Evolutionary conservation across 129 eudicot genomes (phyloP).

Genomic region (Escallonia rubra): DNA sequence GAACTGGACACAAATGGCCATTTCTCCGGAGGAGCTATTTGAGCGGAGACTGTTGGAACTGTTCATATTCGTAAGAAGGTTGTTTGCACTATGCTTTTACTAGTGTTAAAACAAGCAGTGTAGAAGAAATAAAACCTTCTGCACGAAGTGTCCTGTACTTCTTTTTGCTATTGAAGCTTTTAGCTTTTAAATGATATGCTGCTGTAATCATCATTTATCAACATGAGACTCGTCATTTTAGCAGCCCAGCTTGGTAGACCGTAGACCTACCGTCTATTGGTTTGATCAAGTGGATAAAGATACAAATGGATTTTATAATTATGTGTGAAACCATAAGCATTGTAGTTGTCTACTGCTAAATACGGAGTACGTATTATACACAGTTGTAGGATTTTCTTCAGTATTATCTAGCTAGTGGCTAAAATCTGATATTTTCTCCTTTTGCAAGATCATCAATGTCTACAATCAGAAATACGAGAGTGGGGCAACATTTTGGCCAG

Average conservation of each 20-base stretch:
- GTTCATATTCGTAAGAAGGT: too few relatives aligned
- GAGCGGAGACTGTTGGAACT: too few relatives aligned
- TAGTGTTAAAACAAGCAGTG: too few relatives aligned
- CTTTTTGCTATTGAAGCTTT: not conserved
- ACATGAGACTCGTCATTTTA: not conserved
- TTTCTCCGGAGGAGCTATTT: too few relatives aligned
- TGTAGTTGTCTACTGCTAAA: not conserved
- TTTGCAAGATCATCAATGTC: slow-evolving; percentile 80
- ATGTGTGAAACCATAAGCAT: not conserved
- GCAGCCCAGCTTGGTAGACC: not conserved
- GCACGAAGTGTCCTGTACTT: not conserved
- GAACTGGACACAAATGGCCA: too few relatives aligned
- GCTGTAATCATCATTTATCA: too few relatives aligned
- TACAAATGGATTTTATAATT: slow-evolving; percentile 1
- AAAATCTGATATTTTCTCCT: slow-evolving; percentile 10
- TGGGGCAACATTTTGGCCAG: slow-evolving; percentile 94
- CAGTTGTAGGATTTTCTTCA: not conserved
- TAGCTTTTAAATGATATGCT: too few relatives aligned
- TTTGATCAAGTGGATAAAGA: slow-evolving; percentile 1
- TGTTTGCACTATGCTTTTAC: too few relatives aligned
- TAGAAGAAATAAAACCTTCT: too few relatives aligned
- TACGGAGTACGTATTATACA: not conserved
- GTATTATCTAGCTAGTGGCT: not conserved
- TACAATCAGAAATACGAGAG: slow-evolving; percentile 95
- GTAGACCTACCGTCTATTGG: not conserved